Percentiles rank a stretch among this genome's conserved stretches.
Evolutionary conservation across 2,329 filamentous ascomycete species (phyloP).

Genomic region (Fusarium oxysporum): DNA sequence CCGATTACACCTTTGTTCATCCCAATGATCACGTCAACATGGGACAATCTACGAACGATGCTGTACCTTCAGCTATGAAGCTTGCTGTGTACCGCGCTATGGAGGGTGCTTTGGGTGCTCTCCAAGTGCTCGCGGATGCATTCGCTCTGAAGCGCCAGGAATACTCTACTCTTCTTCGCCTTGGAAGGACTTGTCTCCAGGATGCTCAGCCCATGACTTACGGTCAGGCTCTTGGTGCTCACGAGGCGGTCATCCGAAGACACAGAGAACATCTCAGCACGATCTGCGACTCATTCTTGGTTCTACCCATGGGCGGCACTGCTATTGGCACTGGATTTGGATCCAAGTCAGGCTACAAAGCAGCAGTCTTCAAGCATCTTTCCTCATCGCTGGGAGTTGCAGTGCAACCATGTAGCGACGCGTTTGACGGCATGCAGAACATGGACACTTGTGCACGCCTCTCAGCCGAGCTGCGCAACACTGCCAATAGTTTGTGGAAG

Average conservation of each 20-base stretch:
- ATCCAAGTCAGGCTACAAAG: background rate
- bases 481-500: conserved; percentile 10
- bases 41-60: conserved; percentile 8
- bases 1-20: conserved; percentile 1
- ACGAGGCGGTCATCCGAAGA: background rate
- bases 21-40: conserved; percentile 13
- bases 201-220: conserved; percentile 8
- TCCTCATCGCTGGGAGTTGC: background rate
- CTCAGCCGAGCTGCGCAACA: conserved; percentile 5
- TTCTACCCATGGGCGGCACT: conserved; percentile 3
- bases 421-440: conserved; percentile 11
- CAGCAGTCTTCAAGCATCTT: background rate
- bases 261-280: background rate
- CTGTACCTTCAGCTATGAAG: conserved; percentile 7
- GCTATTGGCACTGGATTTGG: conserved; percentile 11
- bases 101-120: background rate
- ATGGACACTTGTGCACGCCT: conserved; percentile 6
- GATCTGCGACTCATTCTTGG: background rate
- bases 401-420: background rate
- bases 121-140: background rate
- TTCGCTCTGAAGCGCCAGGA: background rate
- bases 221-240: conserved; percentile 3
- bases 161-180: background rate
- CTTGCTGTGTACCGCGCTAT: background rate
- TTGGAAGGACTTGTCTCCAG: conserved; percentile 8